Percentiles rank a stretch among this genome's conserved stretches.
Evolutionary conservation across 2,329 filamentous ascomycete species (phyloP).

Genomic region (Arthroderma sp.): DNA sequence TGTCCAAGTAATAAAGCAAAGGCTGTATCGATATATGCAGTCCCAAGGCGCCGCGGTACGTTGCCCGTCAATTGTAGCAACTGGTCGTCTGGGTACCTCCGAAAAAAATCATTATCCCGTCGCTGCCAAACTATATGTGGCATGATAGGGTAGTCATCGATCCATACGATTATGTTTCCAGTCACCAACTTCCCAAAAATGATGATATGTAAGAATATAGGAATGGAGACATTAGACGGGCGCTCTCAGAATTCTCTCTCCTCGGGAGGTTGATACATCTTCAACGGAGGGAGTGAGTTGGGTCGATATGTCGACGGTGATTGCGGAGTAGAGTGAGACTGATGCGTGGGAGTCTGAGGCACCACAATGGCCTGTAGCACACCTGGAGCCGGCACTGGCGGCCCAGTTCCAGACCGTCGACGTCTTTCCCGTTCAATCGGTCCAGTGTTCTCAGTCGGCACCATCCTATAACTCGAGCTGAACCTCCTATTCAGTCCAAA

Average conservation of each 20-base stretch:
- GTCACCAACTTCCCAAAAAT: no score
- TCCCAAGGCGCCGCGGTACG: neutral
- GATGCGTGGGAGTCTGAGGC: neutral
- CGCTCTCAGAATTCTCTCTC: slow-evolving; percentile 3
- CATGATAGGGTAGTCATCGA: no score
- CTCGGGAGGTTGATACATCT: slow-evolving; percentile 6
- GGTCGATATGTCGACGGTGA: neutral
- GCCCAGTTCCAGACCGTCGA: slow-evolving; percentile 50
- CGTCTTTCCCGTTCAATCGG: slow-evolving; percentile 47
- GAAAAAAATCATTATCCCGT: no score
- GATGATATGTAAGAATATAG: neutral
- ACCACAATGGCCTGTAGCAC: slow-evolving; percentile 22
- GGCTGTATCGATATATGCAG: neutral
- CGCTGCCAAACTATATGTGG: no score
- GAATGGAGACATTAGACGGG: neutral
- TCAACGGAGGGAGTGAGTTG: neutral
- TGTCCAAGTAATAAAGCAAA: neutral
- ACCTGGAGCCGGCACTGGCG: slow-evolving; percentile 31
- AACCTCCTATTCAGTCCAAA: slow-evolving; percentile 51
- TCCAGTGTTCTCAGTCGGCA: slow-evolving; percentile 32
- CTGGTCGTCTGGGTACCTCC: neutral
- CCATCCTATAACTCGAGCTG: slow-evolving; percentile 32
- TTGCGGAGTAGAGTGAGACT: slow-evolving; percentile 2
- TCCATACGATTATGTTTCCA: no score
- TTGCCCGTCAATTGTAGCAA: neutral